Percentiles rank a stretch among this genome's conserved stretches.
Conservation (phyloP, 495 filamentous ascomycete genomes). For the Aspergillus ostianus region DNA sequence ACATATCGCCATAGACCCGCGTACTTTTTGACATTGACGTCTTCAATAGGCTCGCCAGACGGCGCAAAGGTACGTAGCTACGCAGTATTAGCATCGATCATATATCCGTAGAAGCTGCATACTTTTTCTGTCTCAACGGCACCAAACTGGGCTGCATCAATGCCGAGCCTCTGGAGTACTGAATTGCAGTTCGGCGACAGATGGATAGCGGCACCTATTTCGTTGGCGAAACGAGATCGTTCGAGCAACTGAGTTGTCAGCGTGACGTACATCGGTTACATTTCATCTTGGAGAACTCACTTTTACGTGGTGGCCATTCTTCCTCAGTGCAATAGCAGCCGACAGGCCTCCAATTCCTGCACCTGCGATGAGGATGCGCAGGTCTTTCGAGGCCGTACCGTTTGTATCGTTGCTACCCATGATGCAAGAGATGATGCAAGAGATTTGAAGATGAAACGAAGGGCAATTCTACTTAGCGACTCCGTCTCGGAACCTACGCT, state of each 20-base stretch:
- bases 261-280: not conserved
- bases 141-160: constrained; percentile 32
- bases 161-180: constrained; percentile 44
- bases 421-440: not conserved
- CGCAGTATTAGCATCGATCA: not conserved
- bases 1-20: constrained; percentile 40
- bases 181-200: constrained; percentile 54
- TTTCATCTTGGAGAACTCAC: constrained; percentile 21
- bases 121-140: constrained; percentile 37
- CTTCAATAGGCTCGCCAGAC: constrained; percentile 32
- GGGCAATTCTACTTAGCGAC: no score
- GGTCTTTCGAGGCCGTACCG: constrained; percentile 10
- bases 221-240: constrained; percentile 50
- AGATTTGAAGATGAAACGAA: no score
- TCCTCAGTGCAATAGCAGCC: constrained; percentile 52
- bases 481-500: no score
- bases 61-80: constrained; percentile 34
- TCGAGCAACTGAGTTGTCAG: constrained; percentile 48
- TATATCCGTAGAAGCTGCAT: constrained; percentile 1
- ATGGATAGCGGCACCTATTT: constrained; percentile 56
- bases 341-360: constrained; percentile 56
- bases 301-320: constrained; percentile 53
- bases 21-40: constrained; percentile 31
- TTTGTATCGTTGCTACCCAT: not conserved
- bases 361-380: constrained; percentile 51